Evolutionary conservation across 768 basidiomycete genomes (phyloP), one percentile per base, ranked within the genome.

Genomic region (Terana coerulea): DNA sequence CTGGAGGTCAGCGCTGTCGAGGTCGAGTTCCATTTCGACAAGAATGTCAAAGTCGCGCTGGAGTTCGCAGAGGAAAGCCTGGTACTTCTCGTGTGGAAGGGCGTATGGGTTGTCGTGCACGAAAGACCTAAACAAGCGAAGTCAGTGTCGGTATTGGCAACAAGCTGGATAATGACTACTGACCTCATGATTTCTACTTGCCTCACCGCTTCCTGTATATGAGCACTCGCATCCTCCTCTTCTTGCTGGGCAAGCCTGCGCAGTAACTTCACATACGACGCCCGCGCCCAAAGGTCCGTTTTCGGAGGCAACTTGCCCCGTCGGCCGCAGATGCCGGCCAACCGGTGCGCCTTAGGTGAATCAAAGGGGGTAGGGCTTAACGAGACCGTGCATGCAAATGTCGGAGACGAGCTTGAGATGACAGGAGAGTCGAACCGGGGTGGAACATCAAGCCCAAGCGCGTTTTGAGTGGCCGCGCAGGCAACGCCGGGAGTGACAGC

Each of bases 241-340:
- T 43, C 42, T n/a, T 43, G 8, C 31, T 9, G 31, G 31, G 29
- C 33, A 3, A 49, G 33, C 26, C 42, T 21, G 12, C 49, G 48
- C 49, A 55, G 30, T 10, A 55, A 37, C 5, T 34, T 19, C 22
- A 35, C 49, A 24, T 51, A 55, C 37, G 54, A 35, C 29, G 54
- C 48, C 29, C 54, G 54, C 21, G 54, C 54, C 54, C 54, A 55
- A 14, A 55, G 35, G 49, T 55, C 54, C 10, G 49, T 51, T 44
- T 55, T 55, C 6, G 54, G 49, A 6, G 40, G 47, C 7, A 55
- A 37, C 15, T 19, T 26, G 25, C 39, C 39, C 15, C 29, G 25
- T 1, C 49, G 37, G 15, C 30, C 37, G 39, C 49, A 50, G 25
- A 40, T 39, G 37, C 37, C 30, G 17, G 24, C 17, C 1, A 50